Conservation (phyloP, 805 yeast species). For the Ogataea nonfermentans region DNA sequence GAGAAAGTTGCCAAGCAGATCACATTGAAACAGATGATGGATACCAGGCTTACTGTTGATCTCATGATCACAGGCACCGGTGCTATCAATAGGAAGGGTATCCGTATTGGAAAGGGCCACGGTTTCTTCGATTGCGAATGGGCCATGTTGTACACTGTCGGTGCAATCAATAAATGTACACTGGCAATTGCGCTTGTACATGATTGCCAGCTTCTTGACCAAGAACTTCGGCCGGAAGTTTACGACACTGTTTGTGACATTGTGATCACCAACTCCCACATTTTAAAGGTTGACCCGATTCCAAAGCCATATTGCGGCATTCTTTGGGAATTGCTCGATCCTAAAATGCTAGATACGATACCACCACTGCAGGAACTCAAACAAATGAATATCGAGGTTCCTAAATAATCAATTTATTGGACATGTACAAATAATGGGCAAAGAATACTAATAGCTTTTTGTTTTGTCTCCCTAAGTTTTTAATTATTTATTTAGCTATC, state of each 20-base stretch:
- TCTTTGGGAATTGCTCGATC: conserved; percentile 29
- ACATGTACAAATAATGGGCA: conserved; percentile 1
- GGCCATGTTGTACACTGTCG: conserved; percentile 32
- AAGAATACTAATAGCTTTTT: neutral
- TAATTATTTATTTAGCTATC: conserved; percentile 1
- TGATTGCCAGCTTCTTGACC: conserved; percentile 31
- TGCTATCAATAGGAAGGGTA: conserved; percentile 31
- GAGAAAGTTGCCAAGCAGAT: conserved; percentile 26
- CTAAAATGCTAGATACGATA: conserved; percentile 29
- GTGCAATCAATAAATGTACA: conserved; percentile 22
- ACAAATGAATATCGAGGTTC: conserved; percentile 9
- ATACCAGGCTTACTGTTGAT: conserved; percentile 18
- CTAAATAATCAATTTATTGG: conserved; percentile 7
- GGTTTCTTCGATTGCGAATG: conserved; percentile 34
- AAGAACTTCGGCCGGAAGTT: conserved; percentile 28
- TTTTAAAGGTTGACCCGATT: conserved; percentile 18
- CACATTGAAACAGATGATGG: conserved; percentile 20
- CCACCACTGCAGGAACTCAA: conserved; percentile 35
- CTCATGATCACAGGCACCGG: conserved; percentile 34
- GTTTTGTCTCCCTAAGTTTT: conserved; percentile 4
- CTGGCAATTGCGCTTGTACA: conserved; percentile 32
- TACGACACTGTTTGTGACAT: conserved; percentile 35
- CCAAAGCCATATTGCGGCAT: conserved; percentile 30
- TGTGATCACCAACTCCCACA: conserved; percentile 27
- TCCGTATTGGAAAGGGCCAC: conserved; percentile 34